Conservation (phyloP, 1,284 basidiomycete species). For the Microbotryum violaceum region DNA sequence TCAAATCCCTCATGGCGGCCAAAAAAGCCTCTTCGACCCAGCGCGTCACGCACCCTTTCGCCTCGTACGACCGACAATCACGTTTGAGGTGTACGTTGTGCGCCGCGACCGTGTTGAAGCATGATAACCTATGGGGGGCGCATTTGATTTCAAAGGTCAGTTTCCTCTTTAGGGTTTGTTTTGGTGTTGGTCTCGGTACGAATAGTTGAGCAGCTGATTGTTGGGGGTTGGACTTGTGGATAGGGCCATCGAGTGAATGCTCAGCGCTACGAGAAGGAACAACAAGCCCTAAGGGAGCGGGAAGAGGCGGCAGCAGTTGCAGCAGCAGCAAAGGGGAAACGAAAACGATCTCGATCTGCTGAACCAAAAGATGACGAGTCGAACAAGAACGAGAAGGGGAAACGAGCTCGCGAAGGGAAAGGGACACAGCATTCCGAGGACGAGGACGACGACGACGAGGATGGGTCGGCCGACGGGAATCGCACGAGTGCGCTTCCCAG, state of each 20-base stretch:
- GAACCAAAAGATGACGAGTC: not conserved
- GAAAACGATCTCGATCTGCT: not conserved
- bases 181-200: constrained; percentile 50
- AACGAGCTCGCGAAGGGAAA: no score
- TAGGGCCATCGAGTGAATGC: constrained; percentile 40
- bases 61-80: constrained; percentile 56
- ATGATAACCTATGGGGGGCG: constrained; percentile 69
- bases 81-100: constrained; percentile 64
- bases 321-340: constrained; percentile 13
- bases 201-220: constrained; percentile 28
- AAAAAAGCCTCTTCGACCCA: constrained; percentile 8
- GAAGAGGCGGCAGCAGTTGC: constrained; percentile 7
- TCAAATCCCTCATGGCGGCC: constrained; percentile 24
- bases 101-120: constrained; percentile 52
- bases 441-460: not conserved
- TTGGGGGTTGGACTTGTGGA: constrained; percentile 42
- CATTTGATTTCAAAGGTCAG: constrained; percentile 61
- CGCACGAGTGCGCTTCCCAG: constrained; percentile 48
- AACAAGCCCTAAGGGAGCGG: no score
- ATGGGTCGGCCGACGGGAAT: not conserved
- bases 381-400: no score
- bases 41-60: constrained; percentile 61
- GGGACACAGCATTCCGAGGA: no score
- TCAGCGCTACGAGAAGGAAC: constrained; percentile 19
- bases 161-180: constrained; percentile 29